Base-by-base conservation (phyloP, 139 green algal genomes). In the Haematococcus lacustris region DNA sequence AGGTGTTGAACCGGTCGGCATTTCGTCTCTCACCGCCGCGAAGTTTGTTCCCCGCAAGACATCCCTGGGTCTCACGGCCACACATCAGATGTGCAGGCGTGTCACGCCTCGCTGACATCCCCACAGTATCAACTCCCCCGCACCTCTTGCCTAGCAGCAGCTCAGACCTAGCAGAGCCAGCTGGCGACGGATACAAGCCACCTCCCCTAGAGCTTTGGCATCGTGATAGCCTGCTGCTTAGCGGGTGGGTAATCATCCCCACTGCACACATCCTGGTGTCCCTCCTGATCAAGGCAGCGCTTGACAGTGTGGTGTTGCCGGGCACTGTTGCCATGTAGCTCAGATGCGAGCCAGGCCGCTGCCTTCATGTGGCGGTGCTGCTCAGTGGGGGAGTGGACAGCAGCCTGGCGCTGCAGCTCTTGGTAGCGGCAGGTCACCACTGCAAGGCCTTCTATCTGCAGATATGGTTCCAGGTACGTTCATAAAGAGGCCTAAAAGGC, bases 311-410 rank as follows among this genome's bases (percentile, higher is more conserved):
- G 13, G 33, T 33, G 39, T 25, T 2, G 4, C 37, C 1, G 1
- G 25, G 57, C 17, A n/a, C n/a, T n/a, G n/a, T n/a, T n/a, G n/a
- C n/a, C n/a, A n/a, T n/a, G n/a, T n/a, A n/a, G n/a, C n/a, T n/a
- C 68, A 80, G 74, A 34, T 80, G 75, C 47, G 75, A 80, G 63
- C 34, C 69, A 51, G 66, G 63, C 30, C 35, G 40, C 34, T 70
- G n/a, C 51, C 75, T 85, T 9, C 78, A 78, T 23, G 86, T 97
- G 7, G 93, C 93, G 1, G 80, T 97, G 38, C 84, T 97, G 39
- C 80, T 97, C 34, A 97, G 90, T 66, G 95, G 95, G 3, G 95
- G 95, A 4, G 95, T 99, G 17, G 95, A 99, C 88, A 97, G 89
- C 85, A 97, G 87, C 79, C 73, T 98, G 28, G 93, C 95, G 2